Conservation (phyloP, 768 basidiomycete species). For the Megacollybia marginata region DNA sequence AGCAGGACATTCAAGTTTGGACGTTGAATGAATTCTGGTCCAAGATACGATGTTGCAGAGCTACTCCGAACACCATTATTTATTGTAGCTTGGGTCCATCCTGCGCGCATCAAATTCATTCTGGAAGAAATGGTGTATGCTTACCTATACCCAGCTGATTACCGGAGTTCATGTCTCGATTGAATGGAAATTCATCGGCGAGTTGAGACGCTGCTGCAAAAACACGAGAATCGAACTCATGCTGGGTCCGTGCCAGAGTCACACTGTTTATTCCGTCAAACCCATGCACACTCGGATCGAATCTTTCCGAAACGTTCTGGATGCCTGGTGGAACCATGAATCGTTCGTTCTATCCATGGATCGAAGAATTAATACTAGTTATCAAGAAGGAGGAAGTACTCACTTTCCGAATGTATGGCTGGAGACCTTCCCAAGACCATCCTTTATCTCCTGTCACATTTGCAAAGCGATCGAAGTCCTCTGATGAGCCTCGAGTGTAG, state of each 20-base stretch:
- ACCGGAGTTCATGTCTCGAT: slow-evolving; percentile 20
- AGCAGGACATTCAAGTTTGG: slow-evolving; percentile 11
- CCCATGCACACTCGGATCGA: slow-evolving; percentile 16
- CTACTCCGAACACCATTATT: slow-evolving; percentile 6
- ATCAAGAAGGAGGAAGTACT: background rate
- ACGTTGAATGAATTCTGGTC: slow-evolving; percentile 7
- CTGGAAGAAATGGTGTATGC: background rate
- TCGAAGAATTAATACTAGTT: too few species aligned
- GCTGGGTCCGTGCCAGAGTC: slow-evolving; percentile 9
- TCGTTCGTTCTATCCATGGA: slow-evolving; percentile 13
- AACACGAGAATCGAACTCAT: slow-evolving; percentile 9
- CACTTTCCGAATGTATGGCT: slow-evolving; percentile 19
- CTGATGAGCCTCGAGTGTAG: slow-evolving; percentile 25
- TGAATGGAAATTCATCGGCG: slow-evolving; percentile 18
- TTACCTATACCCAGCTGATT: slow-evolving; percentile 18
- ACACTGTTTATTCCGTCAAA: slow-evolving; percentile 10
- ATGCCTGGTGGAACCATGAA: slow-evolving; percentile 10
- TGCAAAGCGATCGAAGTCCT: slow-evolving; percentile 27
- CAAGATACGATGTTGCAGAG: slow-evolving; percentile 10
- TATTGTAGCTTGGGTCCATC: slow-evolving; percentile 8
- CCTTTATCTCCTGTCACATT: slow-evolving; percentile 19
- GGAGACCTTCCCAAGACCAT: slow-evolving; percentile 24
- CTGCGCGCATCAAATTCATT: slow-evolving; percentile 1
- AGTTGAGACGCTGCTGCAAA: slow-evolving; percentile 12
- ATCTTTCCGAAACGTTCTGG: slow-evolving; percentile 14